Evolutionary conservation across 768 basidiomycete species (phyloP), one percentile per base, ranked within the genome.

Genomic region (Hortiboletus flavorubellus): DNA sequence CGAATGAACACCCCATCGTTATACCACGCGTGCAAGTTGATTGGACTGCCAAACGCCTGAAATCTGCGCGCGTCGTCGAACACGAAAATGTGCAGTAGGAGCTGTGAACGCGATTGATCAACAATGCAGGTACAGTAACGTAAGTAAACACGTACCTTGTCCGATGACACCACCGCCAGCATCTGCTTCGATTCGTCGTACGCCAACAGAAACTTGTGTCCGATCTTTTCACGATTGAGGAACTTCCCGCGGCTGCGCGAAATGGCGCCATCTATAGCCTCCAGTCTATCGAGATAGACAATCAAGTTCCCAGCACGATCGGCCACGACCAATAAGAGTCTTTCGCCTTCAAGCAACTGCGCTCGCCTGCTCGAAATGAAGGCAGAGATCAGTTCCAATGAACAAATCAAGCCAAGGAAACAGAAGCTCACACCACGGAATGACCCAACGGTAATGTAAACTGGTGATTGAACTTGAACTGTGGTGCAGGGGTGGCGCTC

Each of bases 101-200:
- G 58, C 74, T 78, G 40, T 12, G 34, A 30, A 21, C 0, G 5
- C 10, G 3, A 23, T 31, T 18, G 3, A 0, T 42, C 10, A 46
- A 18, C 3, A 46, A 7, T 1, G 21, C 5, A 2, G 12, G 1
- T 12, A 0, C 0, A 2, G 9, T 34, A 0, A 46, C 18, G 6
- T 21, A 35, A 26, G 30, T 2, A 9, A 40, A 45, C 0, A 43
- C 52, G 3, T 21, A 76, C 81, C 71, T 77, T 81, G 5, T 68
- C 69, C 0, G 72, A 62, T 6, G 75, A 69, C 49, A 80, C 77
- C 0, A 84, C 54, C 0, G 76, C 75, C n/a, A 85, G 59, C 65
- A 79, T 74, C 2, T 78, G 74, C 57, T 75, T 80, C 10, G 70
- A 64, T 58, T 85, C 82, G 44, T 85, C 81, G 54, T 76, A 82